Evolutionary conservation across 2,329 filamentous ascomycete species (phyloP).

Genomic region (Phialophora macrospora): DNA sequence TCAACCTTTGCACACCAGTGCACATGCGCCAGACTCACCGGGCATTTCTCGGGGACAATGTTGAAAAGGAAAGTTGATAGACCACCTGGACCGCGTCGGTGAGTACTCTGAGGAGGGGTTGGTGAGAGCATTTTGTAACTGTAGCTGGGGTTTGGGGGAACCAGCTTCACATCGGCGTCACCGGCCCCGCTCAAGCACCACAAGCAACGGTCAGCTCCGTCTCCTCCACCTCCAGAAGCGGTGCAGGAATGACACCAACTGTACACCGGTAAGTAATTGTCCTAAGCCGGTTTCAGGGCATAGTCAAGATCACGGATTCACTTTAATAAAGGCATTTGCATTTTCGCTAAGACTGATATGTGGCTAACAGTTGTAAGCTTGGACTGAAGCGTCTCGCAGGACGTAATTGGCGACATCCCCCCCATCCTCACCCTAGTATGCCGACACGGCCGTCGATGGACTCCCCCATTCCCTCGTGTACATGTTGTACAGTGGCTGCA

Average conservation of each 20-base stretch:
- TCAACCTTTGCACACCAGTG: background rate
- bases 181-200: background rate
- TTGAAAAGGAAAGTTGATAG: background rate
- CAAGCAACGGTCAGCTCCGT: background rate
- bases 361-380: background rate
- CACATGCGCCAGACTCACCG: background rate
- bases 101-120: background rate
- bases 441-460: background rate
- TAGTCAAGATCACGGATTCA: background rate
- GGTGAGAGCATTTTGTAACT: background rate
- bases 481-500: constrained; percentile 2
- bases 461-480: background rate
- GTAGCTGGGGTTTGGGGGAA: background rate
- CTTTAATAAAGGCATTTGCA: background rate
- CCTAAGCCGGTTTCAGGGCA: background rate
- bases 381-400: too few relatives aligned
- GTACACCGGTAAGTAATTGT: background rate
- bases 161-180: background rate
- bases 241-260: background rate
- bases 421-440: too few relatives aligned
- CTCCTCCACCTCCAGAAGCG: background rate
- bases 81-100: background rate
- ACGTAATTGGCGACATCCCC: too few relatives aligned
- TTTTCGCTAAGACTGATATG: background rate
- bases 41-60: background rate